phyloP scores from a whole-genome alignment of 257 asterid genomes.

The Avicennia marina region DNA sequence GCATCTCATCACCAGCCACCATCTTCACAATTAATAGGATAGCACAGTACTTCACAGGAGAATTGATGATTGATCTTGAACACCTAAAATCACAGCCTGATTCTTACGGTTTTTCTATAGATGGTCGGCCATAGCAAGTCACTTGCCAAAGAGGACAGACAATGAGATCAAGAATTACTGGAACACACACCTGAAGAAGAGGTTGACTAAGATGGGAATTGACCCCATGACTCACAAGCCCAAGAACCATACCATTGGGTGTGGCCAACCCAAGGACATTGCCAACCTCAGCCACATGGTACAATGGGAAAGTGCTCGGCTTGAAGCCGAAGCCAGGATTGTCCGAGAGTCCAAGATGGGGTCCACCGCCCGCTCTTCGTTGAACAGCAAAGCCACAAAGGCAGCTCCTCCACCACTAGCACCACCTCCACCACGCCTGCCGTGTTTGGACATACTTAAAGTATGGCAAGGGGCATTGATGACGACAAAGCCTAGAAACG shows the following conservation, averaged over 20 bases:
- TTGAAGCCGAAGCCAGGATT: slow-evolving; percentile 51
- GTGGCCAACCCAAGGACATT: slow-evolving; percentile 19
- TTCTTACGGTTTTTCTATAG: too few relatives aligned
- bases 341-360: slow-evolving; percentile 25
- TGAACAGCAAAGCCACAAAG: neutral
- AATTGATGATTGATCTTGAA: too few relatives aligned
- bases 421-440: slow-evolving; percentile 2
- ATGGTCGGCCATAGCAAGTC: slow-evolving; percentile 59
- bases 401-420: slow-evolving; percentile 13
- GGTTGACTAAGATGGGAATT: slow-evolving; percentile 49
- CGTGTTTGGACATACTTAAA: slow-evolving; percentile 46
- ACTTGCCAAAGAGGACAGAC: slow-evolving; percentile 44
- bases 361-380: slow-evolving; percentile 12
- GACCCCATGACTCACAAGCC: slow-evolving; percentile 61
- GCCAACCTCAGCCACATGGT: slow-evolving; percentile 53
- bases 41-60: too few relatives aligned
- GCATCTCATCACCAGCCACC: too few relatives aligned
- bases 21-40: too few relatives aligned
- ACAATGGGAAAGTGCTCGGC: slow-evolving; percentile 59
- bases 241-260: slow-evolving; percentile 24
- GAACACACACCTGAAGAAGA: slow-evolving; percentile 58
- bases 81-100: too few relatives aligned
- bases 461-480: slow-evolving; percentile 35
- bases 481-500: neutral
- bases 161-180: slow-evolving; percentile 56